Evolutionary conservation across 2,329 filamentous ascomycete genomes (phyloP).

Genomic region (Stenocarpella maydis): DNA sequence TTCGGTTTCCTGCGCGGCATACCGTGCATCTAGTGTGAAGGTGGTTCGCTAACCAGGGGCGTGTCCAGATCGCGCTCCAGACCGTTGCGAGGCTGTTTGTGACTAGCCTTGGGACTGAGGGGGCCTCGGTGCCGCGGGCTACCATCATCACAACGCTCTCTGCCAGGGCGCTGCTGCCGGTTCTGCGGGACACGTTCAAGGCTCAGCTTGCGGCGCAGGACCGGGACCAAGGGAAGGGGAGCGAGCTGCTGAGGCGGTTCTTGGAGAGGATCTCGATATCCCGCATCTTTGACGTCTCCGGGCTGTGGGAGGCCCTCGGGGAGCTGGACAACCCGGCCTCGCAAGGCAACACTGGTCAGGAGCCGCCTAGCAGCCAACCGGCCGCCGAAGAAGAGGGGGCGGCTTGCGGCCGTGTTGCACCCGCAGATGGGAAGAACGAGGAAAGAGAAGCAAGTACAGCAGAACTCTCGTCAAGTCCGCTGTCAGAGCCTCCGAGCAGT

Average conservation of each 20-base stretch:
- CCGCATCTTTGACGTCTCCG: conserved; percentile 66
- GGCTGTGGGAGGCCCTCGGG: conserved; percentile 63
- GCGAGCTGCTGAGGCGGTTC: conserved; percentile 44
- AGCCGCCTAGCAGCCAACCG: conserved; percentile 5
- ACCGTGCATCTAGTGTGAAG: neutral
- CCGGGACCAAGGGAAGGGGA: conserved; percentile 34
- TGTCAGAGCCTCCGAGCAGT: conserved; percentile 32
- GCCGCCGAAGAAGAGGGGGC: neutral
- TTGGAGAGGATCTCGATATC: conserved; percentile 62
- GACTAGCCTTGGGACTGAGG: conserved; percentile 29
- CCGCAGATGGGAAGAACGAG: neutral
- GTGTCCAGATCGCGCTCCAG: conserved; percentile 54
- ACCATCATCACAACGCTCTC: conserved; percentile 61
- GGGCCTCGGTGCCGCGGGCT: conserved; percentile 40
- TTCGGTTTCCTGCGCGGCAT: conserved; percentile 38
- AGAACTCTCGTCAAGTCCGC: conserved; percentile 15
- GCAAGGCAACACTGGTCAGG: neutral
- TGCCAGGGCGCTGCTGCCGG: conserved; percentile 49
- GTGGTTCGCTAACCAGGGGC: conserved; percentile 15
- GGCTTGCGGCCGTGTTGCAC: no score
- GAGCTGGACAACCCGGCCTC: conserved; percentile 52
- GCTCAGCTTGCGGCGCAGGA: conserved; percentile 43
- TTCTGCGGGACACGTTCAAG: conserved; percentile 51
- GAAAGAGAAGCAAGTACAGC: neutral
- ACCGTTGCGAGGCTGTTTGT: conserved; percentile 53